Evolutionary conservation across 2,329 filamentous ascomycete species (phyloP), one percentile per base, ranked within the genome.

Genomic region (Fusarium mundagurra): DNA sequence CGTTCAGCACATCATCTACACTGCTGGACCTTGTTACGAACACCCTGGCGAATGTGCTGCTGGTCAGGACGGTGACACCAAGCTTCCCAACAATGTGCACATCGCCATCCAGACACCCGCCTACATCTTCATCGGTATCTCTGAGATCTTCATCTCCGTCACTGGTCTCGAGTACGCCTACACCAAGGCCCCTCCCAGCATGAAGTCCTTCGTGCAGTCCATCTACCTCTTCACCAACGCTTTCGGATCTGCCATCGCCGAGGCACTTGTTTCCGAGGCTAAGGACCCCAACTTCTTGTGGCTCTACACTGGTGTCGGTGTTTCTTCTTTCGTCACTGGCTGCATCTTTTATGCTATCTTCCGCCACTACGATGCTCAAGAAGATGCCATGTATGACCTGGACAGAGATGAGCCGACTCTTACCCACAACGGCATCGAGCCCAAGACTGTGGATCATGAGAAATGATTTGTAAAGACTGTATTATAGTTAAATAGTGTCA

Each of bases 121-220:
- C 36, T 88, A 90, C 27, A 80, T 91, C 54, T 84, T 91, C 53
- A 88, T 90, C 34, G 89, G 87, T 27, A 81, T 89, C 20, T 85
- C 88, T 0, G 89, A 92, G 79, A 90, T 92, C 65, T 89, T 92
- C 77, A 89, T 89, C 53, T 91, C 89, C 17, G 90, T 94, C 69
- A 92, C 92, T 2, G 89, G 90, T 69, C 87, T 93, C 17, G 92
- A 94, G 80, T 93, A 94, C 74, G 92, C 91, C 24, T 94, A 91
- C 82, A 93, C 91, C 77, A 93, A 94, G 82, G 92, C 92, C 0
- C 92, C 92, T 5, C 87, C 88, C 47, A 89, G 86, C 79, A 93
- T 94, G 91, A 89, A 91, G 80, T 90, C 88, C 1, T 89, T 89
- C 84, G 84, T 89, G 36, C 87, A 86, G 79, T 86, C 86, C 18